These are phyloP conservation scores for Chrysosporium keratinophilum DNA, from an alignment of 2,329 filamentous ascomycete genomes.

Conservation along the genomic window DNA sequence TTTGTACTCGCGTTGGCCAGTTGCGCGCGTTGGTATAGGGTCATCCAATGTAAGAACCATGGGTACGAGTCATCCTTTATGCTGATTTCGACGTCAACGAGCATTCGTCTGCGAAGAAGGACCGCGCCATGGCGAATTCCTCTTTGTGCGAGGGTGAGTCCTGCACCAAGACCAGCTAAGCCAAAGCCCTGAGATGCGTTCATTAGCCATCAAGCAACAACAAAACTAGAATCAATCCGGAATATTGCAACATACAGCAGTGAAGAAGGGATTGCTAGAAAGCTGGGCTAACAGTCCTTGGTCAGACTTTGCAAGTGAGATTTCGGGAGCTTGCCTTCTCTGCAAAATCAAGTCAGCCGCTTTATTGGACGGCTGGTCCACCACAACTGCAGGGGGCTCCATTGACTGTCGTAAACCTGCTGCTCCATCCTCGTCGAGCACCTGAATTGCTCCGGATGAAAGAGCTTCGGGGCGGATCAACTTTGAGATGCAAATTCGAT, in stretches of 20 bases:
- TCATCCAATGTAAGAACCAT: constrained; percentile 93
- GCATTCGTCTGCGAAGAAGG: constrained; percentile 69
- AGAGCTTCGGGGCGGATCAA: neutral
- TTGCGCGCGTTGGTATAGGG: constrained; percentile 60
- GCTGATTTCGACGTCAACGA: constrained; percentile 93
- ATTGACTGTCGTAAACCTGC: constrained; percentile 23
- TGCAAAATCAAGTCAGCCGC: constrained; percentile 29
- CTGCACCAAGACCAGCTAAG: constrained; percentile 77
- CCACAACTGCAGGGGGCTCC: constrained; percentile 28
- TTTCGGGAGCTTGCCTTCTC: constrained; percentile 26
- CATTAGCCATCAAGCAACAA: neutral
- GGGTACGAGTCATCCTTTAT: constrained; percentile 86
- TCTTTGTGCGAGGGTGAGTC: constrained; percentile 67
- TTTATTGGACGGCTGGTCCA: constrained; percentile 22
- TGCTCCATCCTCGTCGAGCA: constrained; percentile 14
- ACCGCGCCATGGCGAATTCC: constrained; percentile 61
- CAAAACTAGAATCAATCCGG: neutral
- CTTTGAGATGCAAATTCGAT: neutral
- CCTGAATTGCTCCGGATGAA: constrained; percentile 14
- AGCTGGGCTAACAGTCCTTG: constrained; percentile 37
- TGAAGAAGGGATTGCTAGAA: constrained; percentile 41
- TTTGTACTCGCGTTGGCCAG: constrained; percentile 34
- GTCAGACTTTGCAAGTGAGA: constrained; percentile 27
- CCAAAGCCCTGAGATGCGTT: constrained; percentile 57
- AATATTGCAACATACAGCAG: constrained; percentile 32